phyloP scores from a whole-genome alignment of 208 protist genomes.

The Porcisia deanei region DNA sequence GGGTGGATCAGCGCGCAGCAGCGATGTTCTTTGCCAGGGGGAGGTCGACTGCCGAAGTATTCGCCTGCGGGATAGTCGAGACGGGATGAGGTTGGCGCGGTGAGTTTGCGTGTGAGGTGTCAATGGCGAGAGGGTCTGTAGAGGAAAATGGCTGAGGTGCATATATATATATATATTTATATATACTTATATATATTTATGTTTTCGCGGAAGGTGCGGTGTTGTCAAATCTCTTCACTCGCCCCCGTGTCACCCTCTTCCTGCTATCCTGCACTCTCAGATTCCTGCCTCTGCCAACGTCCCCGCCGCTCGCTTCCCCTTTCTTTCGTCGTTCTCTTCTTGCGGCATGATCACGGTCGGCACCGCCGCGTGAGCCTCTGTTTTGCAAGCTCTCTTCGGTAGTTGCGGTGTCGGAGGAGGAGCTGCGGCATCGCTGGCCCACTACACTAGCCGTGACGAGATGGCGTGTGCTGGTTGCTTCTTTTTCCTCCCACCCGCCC shows the following conservation, averaged over 20 bases:
- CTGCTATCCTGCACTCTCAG: background rate
- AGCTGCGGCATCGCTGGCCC: background rate
- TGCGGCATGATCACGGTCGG: background rate
- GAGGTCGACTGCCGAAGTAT: background rate
- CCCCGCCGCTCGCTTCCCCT: background rate
- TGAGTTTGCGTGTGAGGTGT: background rate
- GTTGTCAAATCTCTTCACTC: background rate
- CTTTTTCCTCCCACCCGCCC: background rate
- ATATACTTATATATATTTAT: no score
- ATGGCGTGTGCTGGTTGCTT: background rate
- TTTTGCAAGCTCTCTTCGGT: background rate
- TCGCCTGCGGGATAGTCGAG: background rate
- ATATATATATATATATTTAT: background rate
- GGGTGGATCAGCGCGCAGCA: background rate
- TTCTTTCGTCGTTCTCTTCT: conserved; percentile 8
- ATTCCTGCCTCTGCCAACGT: background rate
- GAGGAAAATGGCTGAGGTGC: background rate
- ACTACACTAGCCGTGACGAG: background rate
- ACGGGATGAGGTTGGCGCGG: background rate
- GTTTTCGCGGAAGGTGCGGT: background rate
- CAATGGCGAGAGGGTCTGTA: background rate
- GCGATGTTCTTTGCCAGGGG: background rate
- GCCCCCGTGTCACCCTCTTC: background rate
- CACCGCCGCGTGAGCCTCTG: background rate
- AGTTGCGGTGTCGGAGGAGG: background rate